Conservation (phyloP, 768 basidiomycete species). For the Rhodosporidiobolus sp. region DNA sequence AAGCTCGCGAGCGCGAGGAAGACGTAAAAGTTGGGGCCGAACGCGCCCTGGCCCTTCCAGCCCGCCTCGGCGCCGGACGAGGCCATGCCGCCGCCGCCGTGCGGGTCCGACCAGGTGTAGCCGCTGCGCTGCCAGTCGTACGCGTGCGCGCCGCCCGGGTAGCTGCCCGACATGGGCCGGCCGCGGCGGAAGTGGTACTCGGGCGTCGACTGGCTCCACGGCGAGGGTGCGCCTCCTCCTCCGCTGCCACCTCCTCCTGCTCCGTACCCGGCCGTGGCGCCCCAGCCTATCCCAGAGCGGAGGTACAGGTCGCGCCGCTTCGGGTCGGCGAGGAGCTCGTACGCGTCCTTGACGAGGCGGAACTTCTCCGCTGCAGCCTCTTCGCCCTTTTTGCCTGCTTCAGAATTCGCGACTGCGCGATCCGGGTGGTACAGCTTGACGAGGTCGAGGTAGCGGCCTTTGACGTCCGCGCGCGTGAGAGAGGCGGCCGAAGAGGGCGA, state of each 20-base stretch:
- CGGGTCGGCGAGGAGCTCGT: conserved; percentile 30
- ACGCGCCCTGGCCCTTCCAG: conserved; percentile 15
- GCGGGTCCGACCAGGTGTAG: conserved; percentile 29
- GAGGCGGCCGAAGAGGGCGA: neutral
- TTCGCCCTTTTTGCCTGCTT: neutral
- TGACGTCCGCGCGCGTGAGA: conserved; percentile 5
- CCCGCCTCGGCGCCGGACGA: conserved; percentile 4
- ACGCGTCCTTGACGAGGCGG: conserved; percentile 23
- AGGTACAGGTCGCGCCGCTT: conserved; percentile 10
- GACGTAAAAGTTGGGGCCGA: conserved; percentile 27
- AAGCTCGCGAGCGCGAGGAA: conserved; percentile 21
- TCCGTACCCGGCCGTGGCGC: neutral
- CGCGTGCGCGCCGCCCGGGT: neutral
- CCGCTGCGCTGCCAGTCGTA: neutral
- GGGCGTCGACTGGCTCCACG: conserved; percentile 17
- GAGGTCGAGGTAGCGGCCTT: conserved; percentile 29
- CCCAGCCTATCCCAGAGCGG: conserved; percentile 26
- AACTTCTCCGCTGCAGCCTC: conserved; percentile 20
- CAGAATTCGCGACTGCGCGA: neutral
- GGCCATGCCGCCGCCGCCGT: conserved; percentile 5
- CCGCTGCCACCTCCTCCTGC: conserved; percentile 6
- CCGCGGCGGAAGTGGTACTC: conserved; percentile 34
- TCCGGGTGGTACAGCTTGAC: conserved; percentile 35
- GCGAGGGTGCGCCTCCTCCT: neutral
- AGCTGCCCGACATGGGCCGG: conserved; percentile 11